phyloP scores from a whole-genome alignment of 2,329 filamentous ascomycete genomes.

The Arthrinium puccinioides region DNA sequence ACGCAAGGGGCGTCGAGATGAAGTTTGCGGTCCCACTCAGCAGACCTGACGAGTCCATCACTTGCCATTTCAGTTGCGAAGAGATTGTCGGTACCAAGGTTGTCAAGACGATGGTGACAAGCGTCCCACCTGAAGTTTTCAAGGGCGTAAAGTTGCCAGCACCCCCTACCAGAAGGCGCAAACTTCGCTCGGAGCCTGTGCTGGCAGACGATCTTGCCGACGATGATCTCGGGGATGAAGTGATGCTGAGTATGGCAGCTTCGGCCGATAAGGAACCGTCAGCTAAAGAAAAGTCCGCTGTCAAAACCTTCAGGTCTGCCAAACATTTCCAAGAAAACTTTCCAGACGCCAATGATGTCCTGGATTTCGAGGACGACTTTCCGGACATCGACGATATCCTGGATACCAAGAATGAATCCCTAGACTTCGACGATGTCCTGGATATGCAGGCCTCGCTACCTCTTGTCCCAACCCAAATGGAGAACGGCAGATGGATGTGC shows the following conservation, averaged over 20 bases:
- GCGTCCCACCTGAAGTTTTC: neutral
- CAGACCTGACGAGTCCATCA: conserved; percentile 48
- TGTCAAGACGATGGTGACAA: conserved; percentile 2
- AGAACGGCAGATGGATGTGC: conserved; percentile 68
- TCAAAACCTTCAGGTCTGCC: too few relatives aligned
- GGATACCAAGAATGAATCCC: conserved; percentile 48
- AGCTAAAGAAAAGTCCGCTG: conserved; percentile 12
- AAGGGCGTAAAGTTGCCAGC: too few relatives aligned
- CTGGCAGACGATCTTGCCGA: conserved; percentile 16
- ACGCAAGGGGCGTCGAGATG: conserved; percentile 49
- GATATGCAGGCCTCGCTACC: conserved; percentile 11
- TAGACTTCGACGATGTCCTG: conserved; percentile 43
- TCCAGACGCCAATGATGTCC: too few relatives aligned
- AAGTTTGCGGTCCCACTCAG: conserved; percentile 50
- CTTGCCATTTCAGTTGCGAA: conserved; percentile 74
- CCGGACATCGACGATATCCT: conserved; percentile 9
- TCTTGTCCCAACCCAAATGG: conserved; percentile 41
- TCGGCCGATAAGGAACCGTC: conserved; percentile 19
- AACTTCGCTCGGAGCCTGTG: neutral
- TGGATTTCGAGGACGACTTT: neutral
- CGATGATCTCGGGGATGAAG: conserved; percentile 32
- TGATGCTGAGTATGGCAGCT: conserved; percentile 33
- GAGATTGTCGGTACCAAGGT: conserved; percentile 62
- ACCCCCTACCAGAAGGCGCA: too few relatives aligned
- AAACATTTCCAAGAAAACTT: too few relatives aligned